Evolutionary conservation across 352 stramenopile species (phyloP), one percentile per base, ranked within the genome.

Genomic region (Globisporangium carolinianum): DNA sequence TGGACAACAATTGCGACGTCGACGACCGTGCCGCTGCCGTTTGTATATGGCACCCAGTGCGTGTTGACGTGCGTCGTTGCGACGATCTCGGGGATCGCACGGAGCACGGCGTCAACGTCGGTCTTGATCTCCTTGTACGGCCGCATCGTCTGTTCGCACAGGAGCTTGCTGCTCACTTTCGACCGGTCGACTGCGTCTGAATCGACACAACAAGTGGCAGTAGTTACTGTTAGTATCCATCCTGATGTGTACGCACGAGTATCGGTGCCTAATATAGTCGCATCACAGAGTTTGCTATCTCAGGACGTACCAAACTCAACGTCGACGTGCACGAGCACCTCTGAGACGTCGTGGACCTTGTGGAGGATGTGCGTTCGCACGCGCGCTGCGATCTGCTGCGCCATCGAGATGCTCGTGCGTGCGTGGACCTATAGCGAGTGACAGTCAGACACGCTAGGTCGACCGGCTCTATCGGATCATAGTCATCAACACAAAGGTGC

Each of bases 281-380:
- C 24, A 32, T 32, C 24, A 32, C 24, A 32, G 24, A 32, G 24
- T 32, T 32, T 2, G 24, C 24, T 32, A 32, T 32, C 24, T 32
- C 24, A 32, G 14, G 3, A 65, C 71, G 38, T 50, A 90, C 80
- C 66, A 53, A 86, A 82, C 49, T 85, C 73, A 5, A 88, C 83
- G 47, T 94, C 83, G 51, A 93, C 89, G 56, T 91, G 83, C 7
- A 95, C 86, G n/a, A 94, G 67, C 47, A 95, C 83, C 65, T 95
- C 86, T 0, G 84, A 91, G n/a, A 95, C 84, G 51, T 92, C 81
- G 10, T 63, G 78, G 10, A 94, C 63, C 18, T 89, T 52, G 3
- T 75, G 61, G 41, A 91, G 57, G 53, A 94, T 91, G 35, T 91
- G 73, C 0, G 68, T 73, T 39, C 86, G 78, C 10, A 95, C 83